Percentiles rank a stretch among this genome's conserved stretches.
Evolutionary conservation across 73 alveolate species (phyloP).

Genomic region (Paramecium bursaria): DNA sequence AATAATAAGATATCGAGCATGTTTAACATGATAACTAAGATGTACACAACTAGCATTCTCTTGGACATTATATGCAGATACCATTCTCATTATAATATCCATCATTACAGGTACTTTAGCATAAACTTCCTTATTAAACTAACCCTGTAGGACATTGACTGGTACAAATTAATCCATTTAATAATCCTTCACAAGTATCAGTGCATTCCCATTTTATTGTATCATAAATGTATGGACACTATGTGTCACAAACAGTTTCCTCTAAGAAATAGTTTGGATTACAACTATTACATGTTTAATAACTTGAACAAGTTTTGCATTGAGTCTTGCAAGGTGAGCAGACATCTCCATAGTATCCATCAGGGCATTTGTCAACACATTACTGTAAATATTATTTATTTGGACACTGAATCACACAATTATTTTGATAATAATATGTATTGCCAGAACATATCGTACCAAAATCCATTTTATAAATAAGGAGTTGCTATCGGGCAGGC

Average conservation of each 20-base stretch:
- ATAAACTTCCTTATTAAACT: not conserved
- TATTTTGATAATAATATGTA: not conserved
- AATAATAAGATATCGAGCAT: not conserved
- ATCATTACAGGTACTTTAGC: not conserved
- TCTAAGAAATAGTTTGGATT: not conserved
- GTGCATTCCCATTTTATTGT: not conserved
- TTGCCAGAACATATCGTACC: not conserved
- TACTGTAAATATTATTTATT: not conserved
- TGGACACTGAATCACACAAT: not conserved
- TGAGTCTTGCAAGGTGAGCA: not conserved
- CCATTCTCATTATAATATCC: constrained; percentile 24
- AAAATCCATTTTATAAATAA: not conserved
- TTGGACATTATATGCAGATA: not conserved
- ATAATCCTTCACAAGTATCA: not conserved
- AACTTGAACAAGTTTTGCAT: constrained; percentile 6
- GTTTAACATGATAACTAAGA: not conserved
- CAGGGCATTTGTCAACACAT: not conserved
- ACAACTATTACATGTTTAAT: not conserved
- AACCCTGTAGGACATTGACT: not conserved
- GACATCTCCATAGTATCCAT: constrained; percentile 16
- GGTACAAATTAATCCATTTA: not conserved
- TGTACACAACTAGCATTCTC: not conserved
- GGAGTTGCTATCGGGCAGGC: not conserved
- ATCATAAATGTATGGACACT: constrained; percentile 1
- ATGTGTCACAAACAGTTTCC: not conserved